phyloP scores from a whole-genome alignment of 768 basidiomycete genomes.

The Hemileccinum rubropunctum region DNA sequence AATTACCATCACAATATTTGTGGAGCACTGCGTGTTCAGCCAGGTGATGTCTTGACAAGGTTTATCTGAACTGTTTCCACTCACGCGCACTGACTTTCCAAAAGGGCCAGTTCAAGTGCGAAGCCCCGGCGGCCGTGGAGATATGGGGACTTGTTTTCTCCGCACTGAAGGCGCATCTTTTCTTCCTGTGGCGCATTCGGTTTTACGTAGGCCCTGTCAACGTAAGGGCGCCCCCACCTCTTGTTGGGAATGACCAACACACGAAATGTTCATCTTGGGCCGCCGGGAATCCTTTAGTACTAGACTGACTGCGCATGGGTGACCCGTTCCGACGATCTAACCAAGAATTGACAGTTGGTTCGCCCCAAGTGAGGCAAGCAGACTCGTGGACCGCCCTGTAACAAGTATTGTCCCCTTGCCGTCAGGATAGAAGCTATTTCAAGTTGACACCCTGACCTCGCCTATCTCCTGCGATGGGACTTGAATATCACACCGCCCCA shows the following conservation, averaged over 20 bases:
- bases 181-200: neutral
- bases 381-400: too few species aligned
- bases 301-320: neutral
- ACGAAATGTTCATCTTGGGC: neutral
- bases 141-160: neutral
- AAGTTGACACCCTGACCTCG: too few species aligned
- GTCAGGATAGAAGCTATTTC: too few species aligned
- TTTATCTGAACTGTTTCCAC: too few species aligned
- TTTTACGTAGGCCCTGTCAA: neutral
- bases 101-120: too few species aligned
- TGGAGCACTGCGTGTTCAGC: too few species aligned
- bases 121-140: neutral
- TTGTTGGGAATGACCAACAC: neutral
- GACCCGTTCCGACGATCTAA: neutral
- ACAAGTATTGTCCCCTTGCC: too few species aligned
- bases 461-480: neutral
- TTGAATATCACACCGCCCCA: neutral
- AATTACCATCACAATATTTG: too few species aligned
- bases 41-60: too few species aligned
- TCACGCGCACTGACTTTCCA: too few species aligned
- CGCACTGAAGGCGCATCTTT: neutral
- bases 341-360: neutral
- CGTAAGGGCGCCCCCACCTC: neutral
- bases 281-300: neutral
- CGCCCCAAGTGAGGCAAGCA: neutral